Conservation (phyloP, 106 monocot species). For the Xerophyta viscosa region DNA sequence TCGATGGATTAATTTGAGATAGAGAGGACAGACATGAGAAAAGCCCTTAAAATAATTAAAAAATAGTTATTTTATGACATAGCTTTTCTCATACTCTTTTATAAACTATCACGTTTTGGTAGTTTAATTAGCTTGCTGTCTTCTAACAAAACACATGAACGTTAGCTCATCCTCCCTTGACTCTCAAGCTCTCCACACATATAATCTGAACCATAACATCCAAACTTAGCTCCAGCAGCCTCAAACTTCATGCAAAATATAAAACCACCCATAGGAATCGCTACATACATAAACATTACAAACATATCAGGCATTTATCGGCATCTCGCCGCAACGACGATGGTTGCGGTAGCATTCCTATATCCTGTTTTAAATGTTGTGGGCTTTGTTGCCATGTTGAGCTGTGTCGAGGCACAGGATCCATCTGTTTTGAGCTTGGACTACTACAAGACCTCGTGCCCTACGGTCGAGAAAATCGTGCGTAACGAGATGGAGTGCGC, state of each 20-base stretch:
- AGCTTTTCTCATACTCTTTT: no score
- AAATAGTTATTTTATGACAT: no score
- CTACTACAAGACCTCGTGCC: constrained; percentile 62
- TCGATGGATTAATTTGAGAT: no score
- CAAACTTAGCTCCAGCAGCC: no score
- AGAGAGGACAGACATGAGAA: no score
- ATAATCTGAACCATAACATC: no score
- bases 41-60: no score
- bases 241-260: not conserved
- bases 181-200: not conserved
- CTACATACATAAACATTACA: no score
- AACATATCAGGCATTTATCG: no score
- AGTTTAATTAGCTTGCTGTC: not conserved
- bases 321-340: no score
- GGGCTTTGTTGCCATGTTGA: not conserved
- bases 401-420: constrained; percentile 28
- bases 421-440: constrained; percentile 44
- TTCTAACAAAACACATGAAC: constrained; percentile 5
- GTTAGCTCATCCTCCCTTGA: constrained; percentile 24
- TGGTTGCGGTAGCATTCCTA: not conserved
- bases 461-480: constrained; percentile 38
- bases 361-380: not conserved
- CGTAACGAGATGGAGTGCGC: constrained; percentile 64
- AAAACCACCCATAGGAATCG: no score
- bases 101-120: no score